Conservation (phyloP, 2,329 filamentous ascomycete genomes). For the Pestalotiopsis sp. region DNA sequence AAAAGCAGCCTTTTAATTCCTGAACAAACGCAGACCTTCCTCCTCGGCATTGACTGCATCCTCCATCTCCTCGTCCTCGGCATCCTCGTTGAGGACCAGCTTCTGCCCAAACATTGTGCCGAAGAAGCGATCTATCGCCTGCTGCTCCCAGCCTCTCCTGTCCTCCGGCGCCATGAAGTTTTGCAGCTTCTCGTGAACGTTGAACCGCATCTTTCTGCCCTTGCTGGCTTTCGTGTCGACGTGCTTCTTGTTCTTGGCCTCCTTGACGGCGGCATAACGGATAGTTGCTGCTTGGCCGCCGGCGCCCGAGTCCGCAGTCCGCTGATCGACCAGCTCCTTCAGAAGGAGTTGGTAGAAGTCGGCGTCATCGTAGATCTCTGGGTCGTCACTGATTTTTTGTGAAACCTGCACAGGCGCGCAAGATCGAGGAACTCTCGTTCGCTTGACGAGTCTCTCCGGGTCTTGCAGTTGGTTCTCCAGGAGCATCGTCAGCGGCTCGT, state of each 20-base stretch:
- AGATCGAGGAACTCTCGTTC: constrained; percentile 72
- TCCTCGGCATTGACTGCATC: constrained; percentile 54
- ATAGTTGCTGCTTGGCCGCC: constrained; percentile 53
- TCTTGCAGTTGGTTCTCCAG: constrained; percentile 70
- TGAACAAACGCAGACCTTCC: constrained; percentile 56
- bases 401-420: constrained; percentile 73
- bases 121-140: constrained; percentile 78
- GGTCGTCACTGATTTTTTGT: constrained; percentile 58
- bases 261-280: constrained; percentile 69
- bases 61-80: constrained; percentile 48
- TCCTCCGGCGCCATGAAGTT: constrained; percentile 98
- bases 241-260: constrained; percentile 78
- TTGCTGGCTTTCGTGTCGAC: constrained; percentile 96
- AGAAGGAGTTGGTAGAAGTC: constrained; percentile 93
- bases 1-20: not conserved
- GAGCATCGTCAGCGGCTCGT: constrained; percentile 67
- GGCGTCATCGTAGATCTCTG: constrained; percentile 83
- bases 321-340: constrained; percentile 90
- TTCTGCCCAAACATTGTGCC: constrained; percentile 74
- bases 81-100: constrained; percentile 64
- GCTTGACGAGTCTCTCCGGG: constrained; percentile 68
- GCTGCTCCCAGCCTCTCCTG: constrained; percentile 75
- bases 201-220: constrained; percentile 90
- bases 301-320: constrained; percentile 65
- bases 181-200: constrained; percentile 94